Evolutionary conservation across 2,329 filamentous ascomycete species (phyloP), one percentile per base, ranked within the genome.

Genomic region (Botrytis elliptica): DNA sequence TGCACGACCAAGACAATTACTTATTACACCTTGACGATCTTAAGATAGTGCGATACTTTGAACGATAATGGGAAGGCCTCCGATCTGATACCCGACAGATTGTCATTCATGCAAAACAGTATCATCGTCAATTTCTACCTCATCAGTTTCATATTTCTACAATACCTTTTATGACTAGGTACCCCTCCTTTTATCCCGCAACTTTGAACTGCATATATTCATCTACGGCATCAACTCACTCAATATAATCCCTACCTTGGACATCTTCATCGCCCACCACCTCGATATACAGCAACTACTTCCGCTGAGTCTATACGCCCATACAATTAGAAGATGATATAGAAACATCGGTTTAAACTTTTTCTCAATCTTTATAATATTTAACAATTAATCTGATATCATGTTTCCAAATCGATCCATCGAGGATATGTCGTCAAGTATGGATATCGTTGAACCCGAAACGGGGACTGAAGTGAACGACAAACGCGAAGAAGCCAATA

Each of bases 361-460:
- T 40, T 40, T 49, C 59, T 55, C 25, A 59, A 42, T 42, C 20
- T 46, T 33, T 55, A 38, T 38, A 52, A 20, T 71, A 46, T 63
- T 71, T 44, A 59, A 52, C 8, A 18, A 64, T 70, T 70, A 20
- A 62, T 71, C 33, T 49, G 18, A 20, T 42, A 29, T 25, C 57
- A 72, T 72, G 52, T 68, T 68, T 20, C 63, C 20, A 22, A 59
- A 59, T 60, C 63, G 60, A 68, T 62, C 44, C 40, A 46, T 33
- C 10, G 49, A 68, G 52, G 40, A 68, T 20, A 69, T 72, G 62
- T 72, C 71, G n/a, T 68, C 71, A 44, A 68, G 52, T 69, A 72
- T 72, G 71, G 71, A 72, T 68, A 72, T 68, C 25, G 63, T 57
- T 38, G 63, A 72, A 57, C 2, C 49, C 18, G 65, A 66, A 36